These are phyloP conservation scores for Penicillium turbatum DNA, from an alignment of 495 filamentous ascomycete species.

Conservation along the genomic window DNA sequence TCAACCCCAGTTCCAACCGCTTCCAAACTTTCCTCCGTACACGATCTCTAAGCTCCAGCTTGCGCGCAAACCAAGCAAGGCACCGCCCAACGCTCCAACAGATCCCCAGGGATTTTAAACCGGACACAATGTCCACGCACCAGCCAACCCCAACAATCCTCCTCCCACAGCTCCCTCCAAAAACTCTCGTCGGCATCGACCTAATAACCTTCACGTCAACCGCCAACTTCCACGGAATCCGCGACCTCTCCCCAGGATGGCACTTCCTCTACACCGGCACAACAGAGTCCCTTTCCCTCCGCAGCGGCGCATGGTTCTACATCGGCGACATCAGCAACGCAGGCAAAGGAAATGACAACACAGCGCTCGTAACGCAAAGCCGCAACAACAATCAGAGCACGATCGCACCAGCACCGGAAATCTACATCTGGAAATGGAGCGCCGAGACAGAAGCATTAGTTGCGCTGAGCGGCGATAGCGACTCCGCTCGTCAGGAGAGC, in stretches of 20 bases:
- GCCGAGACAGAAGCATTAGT: constrained; percentile 29
- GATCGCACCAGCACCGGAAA: constrained; percentile 14
- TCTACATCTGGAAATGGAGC: constrained; percentile 48
- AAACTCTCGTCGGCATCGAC: constrained; percentile 50
- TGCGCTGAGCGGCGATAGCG: constrained; percentile 23
- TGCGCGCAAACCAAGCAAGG: neutral
- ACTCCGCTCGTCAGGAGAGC: constrained; percentile 28
- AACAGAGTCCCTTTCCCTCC: constrained; percentile 51
- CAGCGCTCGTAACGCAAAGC: constrained; percentile 13
- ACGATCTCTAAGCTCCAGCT: neutral
- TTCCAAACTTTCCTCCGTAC: neutral
- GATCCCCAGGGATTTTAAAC: neutral
- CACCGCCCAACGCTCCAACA: neutral
- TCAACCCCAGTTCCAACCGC: no score
- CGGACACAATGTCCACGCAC: constrained; percentile 11
- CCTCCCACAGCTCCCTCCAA: constrained; percentile 44
- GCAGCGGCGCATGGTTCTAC: constrained; percentile 60
- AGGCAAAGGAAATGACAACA: constrained; percentile 12
- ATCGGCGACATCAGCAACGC: constrained; percentile 34
- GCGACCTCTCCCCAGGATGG: constrained; percentile 52
- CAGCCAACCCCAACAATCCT: constrained; percentile 45
- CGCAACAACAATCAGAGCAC: neutral
- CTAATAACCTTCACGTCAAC: constrained; percentile 53
- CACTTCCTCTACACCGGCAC: constrained; percentile 61
- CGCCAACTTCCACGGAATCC: constrained; percentile 56